A percentile compares a stretch with the other conserved stretches of the same genome.
Conservation (phyloP, 768 basidiomycete species). For the Calocera viscosa region DNA sequence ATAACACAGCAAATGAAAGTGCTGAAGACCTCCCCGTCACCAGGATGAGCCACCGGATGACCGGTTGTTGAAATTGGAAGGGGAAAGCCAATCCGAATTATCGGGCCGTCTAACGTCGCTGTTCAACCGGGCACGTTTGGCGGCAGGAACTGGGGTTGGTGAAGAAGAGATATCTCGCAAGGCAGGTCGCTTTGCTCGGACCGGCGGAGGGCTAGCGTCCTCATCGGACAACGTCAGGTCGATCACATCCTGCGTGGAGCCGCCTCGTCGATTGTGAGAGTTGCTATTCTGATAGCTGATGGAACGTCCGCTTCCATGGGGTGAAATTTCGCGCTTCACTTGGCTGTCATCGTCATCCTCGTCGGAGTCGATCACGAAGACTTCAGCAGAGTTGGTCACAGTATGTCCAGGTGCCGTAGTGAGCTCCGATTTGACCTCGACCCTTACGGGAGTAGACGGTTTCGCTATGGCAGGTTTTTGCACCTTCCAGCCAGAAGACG, state of each 20-base stretch:
- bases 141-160: conserved; percentile 21
- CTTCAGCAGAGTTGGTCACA: conserved; percentile 41
- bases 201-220: conserved; percentile 34
- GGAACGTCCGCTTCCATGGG: conserved; percentile 33
- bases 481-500: conserved; percentile 53
- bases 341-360: conserved; percentile 59
- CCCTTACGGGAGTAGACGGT: neutral
- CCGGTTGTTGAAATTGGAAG: neutral
- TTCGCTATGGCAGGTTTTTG: neutral
- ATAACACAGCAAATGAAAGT: neutral
- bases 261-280: conserved; percentile 26
- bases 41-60: neutral
- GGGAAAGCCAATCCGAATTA: neutral
- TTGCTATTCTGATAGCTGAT: conserved; percentile 9
- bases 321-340: conserved; percentile 64
- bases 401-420: conserved; percentile 20
- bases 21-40: neutral
- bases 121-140: conserved; percentile 8
- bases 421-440: neutral
- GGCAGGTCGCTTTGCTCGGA: conserved; percentile 34
- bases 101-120: neutral
- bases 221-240: conserved; percentile 66
- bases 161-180: conserved; percentile 19
- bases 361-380: conserved; percentile 57
- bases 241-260: conserved; percentile 47